Evolutionary conservation across 129 eudicot genomes (phyloP), one percentile per base, ranked within the genome.

Genomic region (Escallonia rubra): DNA sequence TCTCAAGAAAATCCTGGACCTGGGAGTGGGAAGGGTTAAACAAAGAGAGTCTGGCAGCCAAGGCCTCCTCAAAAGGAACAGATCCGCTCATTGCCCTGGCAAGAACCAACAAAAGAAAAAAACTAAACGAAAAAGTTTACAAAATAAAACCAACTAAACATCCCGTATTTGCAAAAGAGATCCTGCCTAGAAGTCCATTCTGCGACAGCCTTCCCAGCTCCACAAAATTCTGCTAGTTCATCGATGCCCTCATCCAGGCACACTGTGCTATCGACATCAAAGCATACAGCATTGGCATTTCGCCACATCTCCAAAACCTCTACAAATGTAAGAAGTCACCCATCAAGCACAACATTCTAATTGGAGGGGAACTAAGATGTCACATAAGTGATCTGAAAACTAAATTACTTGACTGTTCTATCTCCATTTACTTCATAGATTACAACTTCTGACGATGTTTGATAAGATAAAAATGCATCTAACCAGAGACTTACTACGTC

Each of bases 231-330:
- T 56, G 96, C 98, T 73, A 93, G 87, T 63, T 93, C 98, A 86
- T 93, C 98, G 65, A 93, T 93, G 64, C 98, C 98, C 76, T 93
- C 98, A 65, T 93, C 96, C 69, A 86, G 41, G 77, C 98, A 93
- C 61, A 93, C 98, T 10, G 98, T 93, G 81, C 98, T 93, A 81
- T 93, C 98, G 69, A 93, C 98, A 65, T 93, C 98, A 58, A 93
- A 93, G 82, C 98, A 93, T 65, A 93, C 92, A 70, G 98, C 96
- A 76, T 89, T 83, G 4, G 88, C 93, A 13, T 74, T 89, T 60
- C 83, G 83, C 98, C 98, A 93, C 45, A 82, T 54, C 43, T 89
- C 93, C 72, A 93, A 95, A 71, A 89, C 83, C 75, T 84, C 98
- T 93, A 81, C 67, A 73, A 54, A 56, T 9, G 49, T 41, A 49